A percentile compares a stretch with the other conserved stretches of the same genome.
Evolutionary conservation across 2,329 filamentous ascomycete genomes (phyloP).

Genomic region (Ophiostoma populinum): DNA sequence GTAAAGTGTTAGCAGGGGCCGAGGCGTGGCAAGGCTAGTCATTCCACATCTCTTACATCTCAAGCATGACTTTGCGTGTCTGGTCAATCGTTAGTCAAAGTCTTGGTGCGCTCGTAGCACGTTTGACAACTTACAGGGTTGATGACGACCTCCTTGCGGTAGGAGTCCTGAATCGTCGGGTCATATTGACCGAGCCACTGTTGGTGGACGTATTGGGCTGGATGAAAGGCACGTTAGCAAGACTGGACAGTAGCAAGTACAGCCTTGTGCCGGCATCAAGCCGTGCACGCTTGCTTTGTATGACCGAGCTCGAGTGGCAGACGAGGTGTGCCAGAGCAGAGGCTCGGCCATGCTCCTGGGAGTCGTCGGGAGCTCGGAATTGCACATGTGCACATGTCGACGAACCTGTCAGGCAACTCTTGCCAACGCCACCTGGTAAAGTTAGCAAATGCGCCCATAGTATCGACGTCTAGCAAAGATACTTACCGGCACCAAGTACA

Average conservation of each 20-base stretch:
- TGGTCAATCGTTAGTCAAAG: too few species aligned
- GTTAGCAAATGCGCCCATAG: slow-evolving; percentile 2
- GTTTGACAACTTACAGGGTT: slow-evolving; percentile 76
- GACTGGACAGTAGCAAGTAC: neutral
- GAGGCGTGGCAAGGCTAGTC: too few species aligned
- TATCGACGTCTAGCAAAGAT: too few species aligned
- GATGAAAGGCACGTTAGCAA: slow-evolving; percentile 5
- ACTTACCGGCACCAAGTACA: slow-evolving; percentile 62
- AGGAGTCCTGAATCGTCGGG: slow-evolving; percentile 63
- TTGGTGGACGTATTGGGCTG: slow-evolving; percentile 85
- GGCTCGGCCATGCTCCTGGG: slow-evolving; percentile 6
- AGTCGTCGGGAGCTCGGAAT: too few species aligned
- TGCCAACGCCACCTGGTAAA: slow-evolving; percentile 67
- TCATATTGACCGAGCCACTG: slow-evolving; percentile 85
- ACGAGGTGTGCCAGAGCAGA: too few species aligned
- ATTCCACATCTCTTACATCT: too few species aligned
- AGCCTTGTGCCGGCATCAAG: too few species aligned
- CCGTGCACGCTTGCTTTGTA: too few species aligned
- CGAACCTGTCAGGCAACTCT: slow-evolving; percentile 79
- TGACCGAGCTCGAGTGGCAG: too few species aligned
- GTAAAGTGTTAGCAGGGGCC: neutral
- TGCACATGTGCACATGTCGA: too few species aligned
- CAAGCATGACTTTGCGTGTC: slow-evolving; percentile 75
- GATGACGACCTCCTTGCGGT: slow-evolving; percentile 58
- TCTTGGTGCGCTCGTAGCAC: too few species aligned